Evolutionary conservation across 257 asterid species (phyloP).

Genomic region (Scutellaria barbata): DNA sequence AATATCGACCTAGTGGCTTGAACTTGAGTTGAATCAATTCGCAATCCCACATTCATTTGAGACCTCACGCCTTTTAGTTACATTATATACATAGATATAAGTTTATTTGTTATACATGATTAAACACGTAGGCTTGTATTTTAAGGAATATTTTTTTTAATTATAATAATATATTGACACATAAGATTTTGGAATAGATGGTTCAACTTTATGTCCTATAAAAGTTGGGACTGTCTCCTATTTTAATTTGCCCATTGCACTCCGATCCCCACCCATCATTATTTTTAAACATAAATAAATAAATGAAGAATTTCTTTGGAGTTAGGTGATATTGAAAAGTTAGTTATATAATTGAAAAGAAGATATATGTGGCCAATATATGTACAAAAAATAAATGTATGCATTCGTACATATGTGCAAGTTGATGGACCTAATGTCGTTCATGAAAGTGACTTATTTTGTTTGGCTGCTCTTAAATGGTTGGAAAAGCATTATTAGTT

Average conservation of each 20-base stretch:
- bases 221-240: neutral
- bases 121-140: too few relatives aligned
- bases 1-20: too few relatives aligned
- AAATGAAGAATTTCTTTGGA: neutral
- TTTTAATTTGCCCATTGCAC: neutral
- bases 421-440: conserved; percentile 32
- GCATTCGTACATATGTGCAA: conserved; percentile 4
- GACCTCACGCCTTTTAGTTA: too few relatives aligned
- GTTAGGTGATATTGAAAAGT: conserved; percentile 1
- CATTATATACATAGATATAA: too few relatives aligned
- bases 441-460: conserved; percentile 35
- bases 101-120: too few relatives aligned
- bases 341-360: conserved; percentile 16
- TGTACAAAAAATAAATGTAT: neutral
- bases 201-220: neutral
- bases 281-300: neutral
- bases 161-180: neutral
- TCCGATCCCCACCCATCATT: neutral
- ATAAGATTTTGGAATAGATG: neutral
- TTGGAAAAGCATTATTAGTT: neutral
- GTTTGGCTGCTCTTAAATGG: conserved; percentile 15
- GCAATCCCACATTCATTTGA: too few relatives aligned
- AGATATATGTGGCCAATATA: conserved; percentile 4
- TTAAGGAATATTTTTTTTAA: too few relatives aligned
- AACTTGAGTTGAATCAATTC: too few relatives aligned